phyloP scores from a whole-genome alignment of 2,329 filamentous ascomycete genomes.

The Paraconiothyrium brasiliense region DNA sequence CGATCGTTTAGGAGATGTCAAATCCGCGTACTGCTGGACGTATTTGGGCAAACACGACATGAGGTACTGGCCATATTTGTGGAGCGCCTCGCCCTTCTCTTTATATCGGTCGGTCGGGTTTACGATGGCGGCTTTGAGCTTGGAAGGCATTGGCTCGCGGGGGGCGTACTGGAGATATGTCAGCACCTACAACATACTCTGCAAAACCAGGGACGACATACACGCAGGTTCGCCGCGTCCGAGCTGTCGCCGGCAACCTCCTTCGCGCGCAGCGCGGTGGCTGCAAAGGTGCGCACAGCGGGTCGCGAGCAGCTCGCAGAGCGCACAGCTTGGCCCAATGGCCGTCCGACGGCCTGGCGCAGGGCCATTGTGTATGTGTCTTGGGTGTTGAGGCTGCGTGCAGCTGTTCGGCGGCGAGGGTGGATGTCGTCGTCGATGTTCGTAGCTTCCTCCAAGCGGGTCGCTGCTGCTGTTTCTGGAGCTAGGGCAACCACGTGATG shows the following conservation, averaged over 20 bases:
- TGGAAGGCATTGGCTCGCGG: slow-evolving; percentile 51
- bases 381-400: slow-evolving; percentile 33
- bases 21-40: slow-evolving; percentile 76
- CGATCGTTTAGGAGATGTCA: not conserved
- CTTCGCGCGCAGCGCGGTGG: slow-evolving; percentile 53
- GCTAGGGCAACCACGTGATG: slow-evolving; percentile 18
- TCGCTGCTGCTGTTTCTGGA: slow-evolving; percentile 12
- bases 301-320: slow-evolving; percentile 43
- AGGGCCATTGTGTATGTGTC: slow-evolving; percentile 50
- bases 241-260: slow-evolving; percentile 53
- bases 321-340: slow-evolving; percentile 50
- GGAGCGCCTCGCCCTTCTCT: slow-evolving; percentile 85
- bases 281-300: slow-evolving; percentile 54
- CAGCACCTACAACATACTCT: slow-evolving; percentile 22
- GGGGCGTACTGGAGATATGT: slow-evolving; percentile 52
- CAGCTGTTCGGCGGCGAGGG: slow-evolving; percentile 31
- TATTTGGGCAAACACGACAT: slow-evolving; percentile 98
- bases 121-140: slow-evolving; percentile 79
- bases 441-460: slow-evolving; percentile 20
- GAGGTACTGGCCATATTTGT: slow-evolving; percentile 95
- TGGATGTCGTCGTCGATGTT: slow-evolving; percentile 36
- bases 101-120: slow-evolving; percentile 95
- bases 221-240: slow-evolving; percentile 58
- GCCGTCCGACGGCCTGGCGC: slow-evolving; percentile 51
- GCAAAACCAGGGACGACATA: slow-evolving; percentile 27